Evolutionary conservation across 1,284 basidiomycete genomes (phyloP), one percentile per base, ranked within the genome.

Genomic region (Ustilago lituana): DNA sequence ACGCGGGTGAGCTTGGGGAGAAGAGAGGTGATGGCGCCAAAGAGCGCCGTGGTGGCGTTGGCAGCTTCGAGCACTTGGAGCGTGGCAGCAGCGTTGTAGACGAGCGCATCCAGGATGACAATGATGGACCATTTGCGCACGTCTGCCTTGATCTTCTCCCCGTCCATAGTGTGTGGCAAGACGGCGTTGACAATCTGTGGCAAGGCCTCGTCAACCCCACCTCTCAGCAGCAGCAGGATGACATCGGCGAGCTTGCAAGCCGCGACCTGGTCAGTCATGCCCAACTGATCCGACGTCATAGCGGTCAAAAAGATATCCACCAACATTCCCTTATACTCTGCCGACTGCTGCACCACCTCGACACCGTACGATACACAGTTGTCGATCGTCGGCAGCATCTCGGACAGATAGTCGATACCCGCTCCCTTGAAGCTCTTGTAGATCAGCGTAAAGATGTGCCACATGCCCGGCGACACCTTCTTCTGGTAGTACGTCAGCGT

Each of bases 351-450:
- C 83, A 95, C 89, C 12, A 88, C 84, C 12, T 92, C 90, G 17
- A 87, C 85, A 10, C 93, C 93, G 78, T 89, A 94, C 12, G 90
- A 91, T 49, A 95, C 86, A 82, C 93, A 92, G 85, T 95, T 95
- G 85, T 94, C 92, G 53, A 95, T 84, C 3, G 90, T 89, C 8
- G 91, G 90, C 38, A 93, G 86, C 91, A 94, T 94, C 81, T 95
- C 93, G 74, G 68, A 61, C n/a, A 74, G 55, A 85, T 92, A 94
- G 83, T 94, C 92, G 37, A 91, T 85, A 12, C 91, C 92, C 32
- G 90, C 89, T 5, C 87, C 85, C 83, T 92, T 93, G 87, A 94
- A 92, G n/a, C 91, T 84, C 60, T 87, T 86, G 83, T 92, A 93
- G 1, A 91, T 92, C 47, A 89, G 83, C 80, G 92, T 91, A 68